A percentile compares a stretch with the other conserved stretches of the same genome.
These are phyloP conservation scores for Phylloboletellus chloephorus DNA, from an alignment of 1,284 basidiomycete species.

Conservation along the genomic window DNA sequence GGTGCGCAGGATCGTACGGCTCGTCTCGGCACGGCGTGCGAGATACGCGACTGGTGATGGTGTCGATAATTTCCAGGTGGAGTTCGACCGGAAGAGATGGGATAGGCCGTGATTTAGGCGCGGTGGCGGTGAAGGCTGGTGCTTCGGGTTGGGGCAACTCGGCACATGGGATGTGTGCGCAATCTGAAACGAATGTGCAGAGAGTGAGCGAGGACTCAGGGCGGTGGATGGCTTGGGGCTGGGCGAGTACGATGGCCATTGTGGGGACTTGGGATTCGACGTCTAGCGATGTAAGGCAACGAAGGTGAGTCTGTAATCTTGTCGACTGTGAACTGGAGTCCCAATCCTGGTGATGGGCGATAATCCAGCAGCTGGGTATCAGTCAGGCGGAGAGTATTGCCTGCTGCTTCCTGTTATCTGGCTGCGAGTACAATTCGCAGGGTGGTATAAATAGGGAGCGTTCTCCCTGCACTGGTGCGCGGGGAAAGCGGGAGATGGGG, in stretches of 20 bases:
- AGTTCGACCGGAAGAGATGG: conserved; percentile 28
- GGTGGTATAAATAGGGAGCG: conserved; percentile 6
- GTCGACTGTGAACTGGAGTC: conserved; percentile 1
- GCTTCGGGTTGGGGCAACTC: background rate
- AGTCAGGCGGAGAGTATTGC: conserved; percentile 5
- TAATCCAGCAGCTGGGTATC: conserved; percentile 5
- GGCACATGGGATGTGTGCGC: background rate
- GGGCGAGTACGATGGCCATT: conserved; percentile 18
- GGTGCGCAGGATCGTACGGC: conserved; percentile 20
- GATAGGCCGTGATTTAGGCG: conserved; percentile 7
- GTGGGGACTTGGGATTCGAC: background rate
- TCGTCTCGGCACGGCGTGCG: conserved; percentile 9
- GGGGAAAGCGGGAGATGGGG: conserved; percentile 10
- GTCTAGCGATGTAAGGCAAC: background rate
- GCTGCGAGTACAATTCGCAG: conserved; percentile 3
- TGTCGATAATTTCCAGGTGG: conserved; percentile 30
- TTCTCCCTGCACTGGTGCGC: conserved; percentile 15
- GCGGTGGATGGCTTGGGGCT: conserved; percentile 2
- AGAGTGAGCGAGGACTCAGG: conserved; percentile 6
- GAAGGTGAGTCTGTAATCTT: conserved; percentile 15
- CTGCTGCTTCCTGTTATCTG: background rate
- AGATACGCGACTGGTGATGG: conserved; percentile 16
- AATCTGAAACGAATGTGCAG: conserved; percentile 2
- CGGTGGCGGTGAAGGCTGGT: conserved; percentile 2
- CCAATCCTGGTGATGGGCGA: conserved; percentile 5